Conservation (phyloP, 2,329 filamentous ascomycete species). For the Exophiala xenobiotica region DNA sequence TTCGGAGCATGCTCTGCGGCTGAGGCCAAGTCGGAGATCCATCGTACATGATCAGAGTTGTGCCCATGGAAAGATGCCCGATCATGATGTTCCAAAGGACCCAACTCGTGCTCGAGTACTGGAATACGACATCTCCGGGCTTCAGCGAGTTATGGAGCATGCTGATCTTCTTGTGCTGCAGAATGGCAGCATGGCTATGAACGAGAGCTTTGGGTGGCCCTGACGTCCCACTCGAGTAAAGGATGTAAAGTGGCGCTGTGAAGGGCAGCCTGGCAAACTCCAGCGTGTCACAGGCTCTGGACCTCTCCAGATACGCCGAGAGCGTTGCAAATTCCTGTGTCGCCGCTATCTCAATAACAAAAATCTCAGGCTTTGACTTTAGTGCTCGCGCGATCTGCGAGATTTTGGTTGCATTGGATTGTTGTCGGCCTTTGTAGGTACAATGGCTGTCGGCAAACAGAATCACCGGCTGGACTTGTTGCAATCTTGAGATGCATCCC, state of each 20-base stretch:
- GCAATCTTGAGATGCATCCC: constrained; percentile 38
- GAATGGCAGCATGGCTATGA: constrained; percentile 43
- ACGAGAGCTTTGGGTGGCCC: constrained; percentile 47
- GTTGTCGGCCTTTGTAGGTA: constrained; percentile 19
- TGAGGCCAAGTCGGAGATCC: constrained; percentile 44
- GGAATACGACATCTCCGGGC: constrained; percentile 42
- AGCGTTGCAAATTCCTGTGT: neutral
- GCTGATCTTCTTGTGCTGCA: constrained; percentile 46
- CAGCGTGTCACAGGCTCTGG: constrained; percentile 34
- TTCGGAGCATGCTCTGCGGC: constrained; percentile 36
- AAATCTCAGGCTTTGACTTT: constrained; percentile 3
- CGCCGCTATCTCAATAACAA: constrained; percentile 3
- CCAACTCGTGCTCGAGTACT: constrained; percentile 49
- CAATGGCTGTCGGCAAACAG: constrained; percentile 44
- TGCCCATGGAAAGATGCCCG: constrained; percentile 41
- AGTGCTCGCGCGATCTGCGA: constrained; percentile 6
- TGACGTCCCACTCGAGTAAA: constrained; percentile 45
- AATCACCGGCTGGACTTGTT: constrained; percentile 41
- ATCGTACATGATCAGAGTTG: constrained; percentile 44
- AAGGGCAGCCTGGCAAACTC: constrained; percentile 41
- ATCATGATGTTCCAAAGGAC: constrained; percentile 47
- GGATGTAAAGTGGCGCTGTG: constrained; percentile 44
- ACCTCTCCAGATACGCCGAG: constrained; percentile 33
- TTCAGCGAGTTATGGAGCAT: constrained; percentile 45
- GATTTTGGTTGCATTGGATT: constrained; percentile 10